Evolutionary conservation across 1,139 yeast genomes (phyloP).

Genomic region (Candida neerlandica): DNA sequence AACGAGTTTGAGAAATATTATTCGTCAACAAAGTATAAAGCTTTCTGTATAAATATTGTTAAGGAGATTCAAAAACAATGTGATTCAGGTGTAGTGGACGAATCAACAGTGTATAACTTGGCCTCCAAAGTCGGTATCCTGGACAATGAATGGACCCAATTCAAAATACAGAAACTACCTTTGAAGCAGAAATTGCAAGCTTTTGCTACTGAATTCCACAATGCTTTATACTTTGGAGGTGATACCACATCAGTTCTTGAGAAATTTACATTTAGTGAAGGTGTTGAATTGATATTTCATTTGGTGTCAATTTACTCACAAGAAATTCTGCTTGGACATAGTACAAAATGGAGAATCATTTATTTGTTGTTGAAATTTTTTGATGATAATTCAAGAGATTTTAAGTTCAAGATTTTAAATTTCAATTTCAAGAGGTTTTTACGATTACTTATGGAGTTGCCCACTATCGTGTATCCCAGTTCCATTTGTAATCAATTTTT

Average conservation of each 20-base stretch:
- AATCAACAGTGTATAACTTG: slow-evolving; percentile 22
- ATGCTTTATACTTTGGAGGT: slow-evolving; percentile 26
- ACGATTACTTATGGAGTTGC: background rate
- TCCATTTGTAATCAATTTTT: slow-evolving; percentile 10
- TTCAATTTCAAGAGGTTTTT: slow-evolving; percentile 8
- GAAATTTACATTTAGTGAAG: slow-evolving; percentile 26
- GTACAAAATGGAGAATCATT: slow-evolving; percentile 34
- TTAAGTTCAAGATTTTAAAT: slow-evolving; percentile 22
- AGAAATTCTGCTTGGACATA: slow-evolving; percentile 22
- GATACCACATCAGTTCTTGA: slow-evolving; percentile 24
- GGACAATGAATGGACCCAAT: slow-evolving; percentile 26
- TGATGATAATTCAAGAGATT: slow-evolving; percentile 17
- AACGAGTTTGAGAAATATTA: slow-evolving; percentile 31
- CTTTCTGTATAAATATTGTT: slow-evolving; percentile 31
- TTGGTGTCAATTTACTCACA: slow-evolving; percentile 33
- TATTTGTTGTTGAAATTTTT: slow-evolving; percentile 27
- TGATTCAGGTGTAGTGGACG: slow-evolving; percentile 19
- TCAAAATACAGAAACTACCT: slow-evolving; percentile 29
- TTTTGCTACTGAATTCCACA: slow-evolving; percentile 31
- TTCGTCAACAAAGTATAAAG: slow-evolving; percentile 28
- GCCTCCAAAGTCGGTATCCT: slow-evolving; percentile 36
- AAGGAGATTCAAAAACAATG: slow-evolving; percentile 28
- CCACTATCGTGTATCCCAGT: background rate
- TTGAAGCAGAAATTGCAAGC: slow-evolving; percentile 26
- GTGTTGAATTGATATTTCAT: slow-evolving; percentile 30